Percentiles rank a stretch among this genome's conserved stretches.
Conservation (phyloP, 352 stramenopile species). For the Globisporangium sylvaticum region DNA sequence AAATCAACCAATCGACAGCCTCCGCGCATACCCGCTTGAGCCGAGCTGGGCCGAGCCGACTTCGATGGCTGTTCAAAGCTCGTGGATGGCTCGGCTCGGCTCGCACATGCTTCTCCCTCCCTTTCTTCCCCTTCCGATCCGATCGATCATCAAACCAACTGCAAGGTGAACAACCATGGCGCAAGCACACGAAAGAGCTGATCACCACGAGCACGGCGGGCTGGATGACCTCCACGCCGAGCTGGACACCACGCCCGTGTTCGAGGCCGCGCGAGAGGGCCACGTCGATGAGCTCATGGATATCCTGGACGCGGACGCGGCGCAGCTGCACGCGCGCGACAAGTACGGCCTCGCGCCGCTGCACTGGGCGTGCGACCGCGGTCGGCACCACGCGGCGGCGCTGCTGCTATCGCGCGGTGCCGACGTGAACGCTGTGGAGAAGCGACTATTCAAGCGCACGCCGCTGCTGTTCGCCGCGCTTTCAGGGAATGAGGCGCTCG, state of each 20-base stretch:
- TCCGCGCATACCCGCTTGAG: too few species aligned
- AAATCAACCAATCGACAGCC: too few species aligned
- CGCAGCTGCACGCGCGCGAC: conserved; percentile 35
- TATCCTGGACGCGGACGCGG: conserved; percentile 28
- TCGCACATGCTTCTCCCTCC: too few species aligned
- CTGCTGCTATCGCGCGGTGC: conserved; percentile 38
- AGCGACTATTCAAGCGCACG: conserved; percentile 61
- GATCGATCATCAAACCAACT: too few species aligned
- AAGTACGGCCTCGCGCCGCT: conserved; percentile 72
- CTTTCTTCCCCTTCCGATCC: too few species aligned
- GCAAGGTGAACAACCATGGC: too few species aligned
- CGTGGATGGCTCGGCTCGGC: too few species aligned
- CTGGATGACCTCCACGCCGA: conserved; percentile 65
- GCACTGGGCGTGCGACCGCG: conserved; percentile 69
- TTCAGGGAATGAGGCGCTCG: conserved; percentile 25
- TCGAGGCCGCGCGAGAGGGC: conserved; percentile 55
- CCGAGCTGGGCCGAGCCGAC: too few species aligned
- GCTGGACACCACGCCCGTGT: conserved; percentile 51
- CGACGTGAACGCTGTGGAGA: conserved; percentile 53
- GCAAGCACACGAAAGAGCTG: too few species aligned
- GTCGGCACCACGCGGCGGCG: conserved; percentile 22
- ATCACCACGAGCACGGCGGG: conserved; percentile 42
- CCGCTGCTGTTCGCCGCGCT: conserved; percentile 66
- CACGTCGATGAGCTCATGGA: conserved; percentile 30
- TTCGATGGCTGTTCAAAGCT: too few species aligned